Conservation (phyloP, 148 eudicot genomes). For the Rhododendron henanense region DNA sequence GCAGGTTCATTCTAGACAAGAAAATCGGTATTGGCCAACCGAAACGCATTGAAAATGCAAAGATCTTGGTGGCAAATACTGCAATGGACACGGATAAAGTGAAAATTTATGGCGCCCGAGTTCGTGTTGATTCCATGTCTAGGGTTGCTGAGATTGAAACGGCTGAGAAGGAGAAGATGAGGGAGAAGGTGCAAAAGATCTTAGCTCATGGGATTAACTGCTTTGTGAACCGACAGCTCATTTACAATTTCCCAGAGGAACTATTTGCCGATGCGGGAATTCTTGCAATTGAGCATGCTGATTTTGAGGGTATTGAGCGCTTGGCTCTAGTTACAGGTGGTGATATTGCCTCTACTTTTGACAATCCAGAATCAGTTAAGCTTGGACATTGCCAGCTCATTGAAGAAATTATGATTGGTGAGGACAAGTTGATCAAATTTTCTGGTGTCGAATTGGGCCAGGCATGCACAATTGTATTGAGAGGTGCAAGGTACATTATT, state of each 20-base stretch:
- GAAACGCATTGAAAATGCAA: constrained; percentile 94
- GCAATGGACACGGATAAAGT: constrained; percentile 99
- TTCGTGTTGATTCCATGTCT: constrained; percentile 98
- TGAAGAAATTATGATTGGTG: constrained; percentile 98
- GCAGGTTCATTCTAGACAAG: constrained; percentile 93
- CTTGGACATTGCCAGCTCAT: constrained; percentile 93
- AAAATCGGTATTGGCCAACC: constrained; percentile 98
- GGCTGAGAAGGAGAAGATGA: constrained; percentile 98
- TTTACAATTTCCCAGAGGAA: constrained; percentile 98
- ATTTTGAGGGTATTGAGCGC: constrained; percentile 98
- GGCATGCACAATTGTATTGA: constrained; percentile 92
- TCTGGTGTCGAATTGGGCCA: constrained; percentile 98
- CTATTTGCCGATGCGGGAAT: constrained; percentile 98
- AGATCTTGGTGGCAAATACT: constrained; percentile 92
- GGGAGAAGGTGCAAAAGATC: constrained; percentile 92
- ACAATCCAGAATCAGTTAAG: constrained; percentile 95
- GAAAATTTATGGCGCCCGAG: constrained; percentile 97
- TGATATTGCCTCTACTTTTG: constrained; percentile 97
- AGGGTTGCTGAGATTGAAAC: constrained; percentile 95
- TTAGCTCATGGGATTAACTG: constrained; percentile 92
- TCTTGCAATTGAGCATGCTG: constrained; percentile 99
- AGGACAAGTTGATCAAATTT: constrained; percentile 90
- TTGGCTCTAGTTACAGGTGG: constrained; percentile 96
- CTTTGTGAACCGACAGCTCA: constrained; percentile 87
- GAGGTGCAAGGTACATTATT: constrained; percentile 88